Conservation (phyloP, 148 eudicot species). For the Rhododendron mucronatum region DNA sequence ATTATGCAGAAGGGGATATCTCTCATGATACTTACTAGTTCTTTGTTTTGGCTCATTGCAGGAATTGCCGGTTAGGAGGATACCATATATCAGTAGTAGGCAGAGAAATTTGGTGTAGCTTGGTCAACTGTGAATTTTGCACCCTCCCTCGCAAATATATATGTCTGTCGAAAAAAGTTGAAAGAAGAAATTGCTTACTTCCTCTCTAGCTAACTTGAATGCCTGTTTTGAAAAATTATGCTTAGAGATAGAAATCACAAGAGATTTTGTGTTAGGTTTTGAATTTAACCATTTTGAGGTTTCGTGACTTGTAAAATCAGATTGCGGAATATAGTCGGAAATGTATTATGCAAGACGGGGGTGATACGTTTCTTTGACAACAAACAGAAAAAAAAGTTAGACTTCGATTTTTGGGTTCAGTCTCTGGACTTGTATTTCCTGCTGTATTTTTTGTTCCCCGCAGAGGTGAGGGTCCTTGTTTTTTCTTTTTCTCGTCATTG, state of each 20-base stretch:
- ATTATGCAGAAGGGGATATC: background rate
- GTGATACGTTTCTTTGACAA: conserved; percentile 16
- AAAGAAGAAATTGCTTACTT: background rate
- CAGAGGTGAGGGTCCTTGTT: conserved; percentile 13
- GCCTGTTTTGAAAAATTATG: conserved; percentile 18
- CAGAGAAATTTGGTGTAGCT: background rate
- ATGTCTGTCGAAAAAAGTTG: background rate
- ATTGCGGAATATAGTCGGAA: conserved; percentile 37
- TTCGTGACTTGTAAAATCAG: conserved; percentile 41
- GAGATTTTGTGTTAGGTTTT: conserved; percentile 26
- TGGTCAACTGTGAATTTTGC: background rate
- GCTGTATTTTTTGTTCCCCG: conserved; percentile 20
- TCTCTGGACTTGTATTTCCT: conserved; percentile 21
- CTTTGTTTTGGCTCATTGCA: background rate
- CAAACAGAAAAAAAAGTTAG: background rate
- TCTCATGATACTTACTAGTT: background rate
- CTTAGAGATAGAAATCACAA: conserved; percentile 24
- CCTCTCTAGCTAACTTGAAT: conserved; percentile 14
- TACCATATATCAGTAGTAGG: background rate
- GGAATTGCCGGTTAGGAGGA: background rate
- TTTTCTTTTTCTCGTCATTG: background rate
- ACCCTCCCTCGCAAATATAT: background rate
- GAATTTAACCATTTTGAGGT: conserved; percentile 14
- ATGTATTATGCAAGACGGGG: conserved; percentile 26
- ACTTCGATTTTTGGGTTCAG: conserved; percentile 2